These are phyloP conservation scores for Leccinum variicolor DNA, from an alignment of 768 basidiomycete genomes.

Conservation along the genomic window DNA sequence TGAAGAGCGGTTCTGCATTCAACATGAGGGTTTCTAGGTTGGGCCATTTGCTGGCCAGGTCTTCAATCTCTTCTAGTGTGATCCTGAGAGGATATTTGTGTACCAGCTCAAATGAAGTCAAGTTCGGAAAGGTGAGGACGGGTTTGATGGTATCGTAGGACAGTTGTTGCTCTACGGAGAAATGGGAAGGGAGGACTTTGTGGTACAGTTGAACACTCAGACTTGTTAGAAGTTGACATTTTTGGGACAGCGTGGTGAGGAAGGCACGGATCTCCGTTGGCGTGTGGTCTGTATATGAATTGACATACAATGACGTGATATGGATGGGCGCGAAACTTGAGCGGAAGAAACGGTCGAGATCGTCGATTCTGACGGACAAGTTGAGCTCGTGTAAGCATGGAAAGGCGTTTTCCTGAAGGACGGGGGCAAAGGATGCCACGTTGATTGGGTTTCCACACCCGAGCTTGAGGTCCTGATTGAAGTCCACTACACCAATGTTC, in stretches of 20 bases:
- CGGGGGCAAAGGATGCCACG: slow-evolving; percentile 42
- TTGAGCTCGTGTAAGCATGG: slow-evolving; percentile 52
- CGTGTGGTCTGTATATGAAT: slow-evolving; percentile 43
- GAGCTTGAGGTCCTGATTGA: slow-evolving; percentile 47
- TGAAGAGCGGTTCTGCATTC: slow-evolving; percentile 44
- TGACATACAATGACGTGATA: slow-evolving; percentile 50
- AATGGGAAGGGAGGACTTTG: slow-evolving; percentile 8
- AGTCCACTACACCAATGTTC: slow-evolving; percentile 48
- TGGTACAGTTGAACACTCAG: slow-evolving; percentile 39
- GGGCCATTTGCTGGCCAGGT: slow-evolving; percentile 45
- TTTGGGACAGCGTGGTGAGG: slow-evolving; percentile 42
- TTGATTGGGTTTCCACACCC: slow-evolving; percentile 47
- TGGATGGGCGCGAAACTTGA: slow-evolving; percentile 44
- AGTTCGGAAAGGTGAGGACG: slow-evolving; percentile 29
- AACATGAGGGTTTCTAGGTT: slow-evolving; percentile 41
- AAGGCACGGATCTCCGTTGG: slow-evolving; percentile 41
- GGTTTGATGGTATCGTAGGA: slow-evolving; percentile 36
- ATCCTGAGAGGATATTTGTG: slow-evolving; percentile 33
- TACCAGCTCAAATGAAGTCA: slow-evolving; percentile 32
- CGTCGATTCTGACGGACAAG: slow-evolving; percentile 41
- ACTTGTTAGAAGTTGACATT: slow-evolving; percentile 44
- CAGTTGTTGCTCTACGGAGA: slow-evolving; percentile 26
- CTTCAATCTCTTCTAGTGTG: slow-evolving; percentile 41
- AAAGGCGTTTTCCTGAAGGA: slow-evolving; percentile 47
- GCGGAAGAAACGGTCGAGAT: slow-evolving; percentile 45